phyloP scores from a whole-genome alignment of 2,329 filamentous ascomycete species.

The Coniochaeta sp. region DNA sequence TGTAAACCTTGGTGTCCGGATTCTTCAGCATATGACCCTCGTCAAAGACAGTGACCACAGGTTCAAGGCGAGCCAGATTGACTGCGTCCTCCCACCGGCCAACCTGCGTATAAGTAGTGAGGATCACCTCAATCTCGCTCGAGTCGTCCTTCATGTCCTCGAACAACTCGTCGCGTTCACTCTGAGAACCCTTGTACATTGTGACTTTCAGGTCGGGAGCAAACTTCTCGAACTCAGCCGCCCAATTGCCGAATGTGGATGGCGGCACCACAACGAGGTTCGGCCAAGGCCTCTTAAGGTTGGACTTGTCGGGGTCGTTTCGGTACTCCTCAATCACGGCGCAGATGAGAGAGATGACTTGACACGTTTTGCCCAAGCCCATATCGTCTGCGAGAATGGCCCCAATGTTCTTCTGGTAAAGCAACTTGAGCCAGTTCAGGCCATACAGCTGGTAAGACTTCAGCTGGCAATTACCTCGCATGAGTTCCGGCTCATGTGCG shows the following conservation, averaged over 20 bases:
- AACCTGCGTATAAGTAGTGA: constrained; percentile 55
- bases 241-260: constrained; percentile 94
- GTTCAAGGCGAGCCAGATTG: constrained; percentile 38
- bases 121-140: constrained; percentile 54
- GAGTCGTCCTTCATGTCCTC: constrained; percentile 57
- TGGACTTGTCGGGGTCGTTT: constrained; percentile 17
- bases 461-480: constrained; percentile 69
- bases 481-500: constrained; percentile 59
- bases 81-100: constrained; percentile 41
- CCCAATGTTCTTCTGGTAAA: constrained; percentile 72
- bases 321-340: constrained; percentile 63
- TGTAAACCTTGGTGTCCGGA: constrained; percentile 72
- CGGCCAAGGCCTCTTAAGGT: constrained; percentile 48
- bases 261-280: constrained; percentile 85
- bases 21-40: constrained; percentile 95
- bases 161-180: constrained; percentile 60
- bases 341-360: constrained; percentile 87
- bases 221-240: constrained; percentile 81
- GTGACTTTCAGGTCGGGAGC: constrained; percentile 69
- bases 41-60: constrained; percentile 68
- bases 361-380: constrained; percentile 93
- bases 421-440: constrained; percentile 84
- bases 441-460: constrained; percentile 94
- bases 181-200: constrained; percentile 60
- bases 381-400: constrained; percentile 97